A percentile compares a stretch with the other conserved stretches of the same genome.
phyloP scores from a whole-genome alignment of 257 asterid genomes.

The Datura wrightii region DNA sequence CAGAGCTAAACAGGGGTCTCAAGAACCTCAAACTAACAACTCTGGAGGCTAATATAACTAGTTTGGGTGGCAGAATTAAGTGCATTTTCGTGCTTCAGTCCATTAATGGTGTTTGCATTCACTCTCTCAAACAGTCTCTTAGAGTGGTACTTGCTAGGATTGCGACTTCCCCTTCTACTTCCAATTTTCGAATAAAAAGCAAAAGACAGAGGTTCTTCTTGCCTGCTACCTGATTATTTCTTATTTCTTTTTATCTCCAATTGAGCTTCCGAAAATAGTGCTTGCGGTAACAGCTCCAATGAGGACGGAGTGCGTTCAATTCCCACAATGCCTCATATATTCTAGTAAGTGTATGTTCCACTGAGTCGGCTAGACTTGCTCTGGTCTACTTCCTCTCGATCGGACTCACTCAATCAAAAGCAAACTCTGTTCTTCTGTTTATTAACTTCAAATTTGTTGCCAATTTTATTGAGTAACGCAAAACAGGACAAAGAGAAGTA shows the following conservation, averaged over 20 bases:
- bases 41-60: constrained; percentile 60
- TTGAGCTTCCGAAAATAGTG: no score
- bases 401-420: neutral
- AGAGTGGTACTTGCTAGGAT: constrained; percentile 56
- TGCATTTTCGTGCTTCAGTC: constrained; percentile 49
- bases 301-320: no score
- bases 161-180: constrained; percentile 46
- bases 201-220: constrained; percentile 84
- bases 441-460: neutral
- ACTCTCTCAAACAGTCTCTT: constrained; percentile 57
- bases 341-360: neutral
- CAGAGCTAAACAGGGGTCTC: constrained; percentile 64
- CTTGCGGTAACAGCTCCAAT: no score
- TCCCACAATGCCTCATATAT: no score
- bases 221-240: constrained; percentile 43
- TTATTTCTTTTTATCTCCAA: no score
- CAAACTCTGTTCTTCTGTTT: neutral
- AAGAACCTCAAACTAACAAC: constrained; percentile 52
- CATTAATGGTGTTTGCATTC: constrained; percentile 33
- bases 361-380: neutral
- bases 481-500: neutral
- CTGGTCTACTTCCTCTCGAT: no score
- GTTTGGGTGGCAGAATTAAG: constrained; percentile 79
- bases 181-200: constrained; percentile 63
- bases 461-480: neutral